Percentiles rank a stretch among this genome's conserved stretches.
These are phyloP conservation scores for Candida tetrigidarum DNA, from an alignment of 1,139 yeast species.

Conservation along the genomic window DNA sequence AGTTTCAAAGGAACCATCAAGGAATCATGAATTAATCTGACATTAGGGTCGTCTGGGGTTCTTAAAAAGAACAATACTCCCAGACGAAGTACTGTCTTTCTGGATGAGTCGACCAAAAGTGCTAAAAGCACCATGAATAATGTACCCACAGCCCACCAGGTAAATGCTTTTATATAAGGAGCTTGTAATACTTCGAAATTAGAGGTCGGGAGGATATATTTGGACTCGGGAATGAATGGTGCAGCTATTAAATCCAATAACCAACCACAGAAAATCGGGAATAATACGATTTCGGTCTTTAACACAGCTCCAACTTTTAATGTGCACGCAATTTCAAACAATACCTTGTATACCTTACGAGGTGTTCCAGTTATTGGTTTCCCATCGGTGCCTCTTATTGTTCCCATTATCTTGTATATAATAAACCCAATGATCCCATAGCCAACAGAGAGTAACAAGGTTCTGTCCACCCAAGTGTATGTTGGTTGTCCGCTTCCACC, in stretches of 20 bases:
- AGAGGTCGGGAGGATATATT: constrained; percentile 30
- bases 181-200: constrained; percentile 24
- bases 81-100: constrained; percentile 73
- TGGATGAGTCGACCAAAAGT: constrained; percentile 80
- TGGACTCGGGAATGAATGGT: constrained; percentile 34
- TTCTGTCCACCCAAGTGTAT: constrained; percentile 39
- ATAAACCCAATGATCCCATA: constrained; percentile 35
- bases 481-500: constrained; percentile 15
- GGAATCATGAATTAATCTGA: constrained; percentile 88
- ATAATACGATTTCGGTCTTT: constrained; percentile 76
- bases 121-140: constrained; percentile 88
- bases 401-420: constrained; percentile 40
- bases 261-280: constrained; percentile 88
- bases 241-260: constrained; percentile 72
- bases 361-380: constrained; percentile 53
- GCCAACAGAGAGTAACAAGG: constrained; percentile 36
- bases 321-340: constrained; percentile 59
- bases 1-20: constrained; percentile 71
- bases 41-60: constrained; percentile 93
- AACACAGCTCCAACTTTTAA: constrained; percentile 77
- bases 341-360: constrained; percentile 51
- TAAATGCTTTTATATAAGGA: constrained; percentile 25
- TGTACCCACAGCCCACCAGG: constrained; percentile 82
- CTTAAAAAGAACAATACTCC: constrained; percentile 92
- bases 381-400: constrained; percentile 28